Percentiles rank a stretch among this genome's conserved stretches.
Conservation (phyloP, 2,329 filamentous ascomycete species). For the Sclerotinia subarctica region DNA sequence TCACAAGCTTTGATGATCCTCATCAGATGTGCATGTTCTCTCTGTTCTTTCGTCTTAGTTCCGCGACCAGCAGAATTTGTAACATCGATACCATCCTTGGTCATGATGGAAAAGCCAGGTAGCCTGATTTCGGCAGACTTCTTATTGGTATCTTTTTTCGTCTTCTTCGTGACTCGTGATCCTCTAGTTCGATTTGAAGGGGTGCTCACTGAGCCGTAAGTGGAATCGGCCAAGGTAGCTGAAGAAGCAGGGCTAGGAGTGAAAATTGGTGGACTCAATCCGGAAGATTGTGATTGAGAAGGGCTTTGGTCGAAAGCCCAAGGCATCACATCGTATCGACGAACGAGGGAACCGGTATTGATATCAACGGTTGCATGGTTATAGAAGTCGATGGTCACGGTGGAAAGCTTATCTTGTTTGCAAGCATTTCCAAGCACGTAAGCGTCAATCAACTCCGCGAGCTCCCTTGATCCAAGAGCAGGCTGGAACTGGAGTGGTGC, state of each 20-base stretch:
- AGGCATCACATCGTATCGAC: conserved; percentile 40
- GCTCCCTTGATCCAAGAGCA: conserved; percentile 59
- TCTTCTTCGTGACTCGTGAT: conserved; percentile 32
- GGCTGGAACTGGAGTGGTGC: conserved; percentile 63
- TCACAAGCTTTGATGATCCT: conserved; percentile 66
- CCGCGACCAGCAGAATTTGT: conserved; percentile 60
- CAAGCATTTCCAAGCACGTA: conserved; percentile 53
- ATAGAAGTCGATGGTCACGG: conserved; percentile 58
- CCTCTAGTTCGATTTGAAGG: conserved; percentile 23
- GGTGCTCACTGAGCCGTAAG: conserved; percentile 32
- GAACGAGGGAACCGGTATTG: conserved; percentile 57
- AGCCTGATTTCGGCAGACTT: conserved; percentile 39
- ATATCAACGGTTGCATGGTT: conserved; percentile 54
- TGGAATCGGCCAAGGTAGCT: conserved; percentile 40
- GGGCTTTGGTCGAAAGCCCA: conserved; percentile 41
- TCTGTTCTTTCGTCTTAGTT: conserved; percentile 65
- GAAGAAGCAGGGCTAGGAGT: conserved; percentile 46
- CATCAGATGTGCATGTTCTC: conserved; percentile 65
- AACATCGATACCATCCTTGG: conserved; percentile 59
- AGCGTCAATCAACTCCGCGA: conserved; percentile 57
- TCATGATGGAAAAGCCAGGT: conserved; percentile 66
- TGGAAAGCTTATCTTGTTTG: conserved; percentile 57
- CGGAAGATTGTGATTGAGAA: conserved; percentile 50
- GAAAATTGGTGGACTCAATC: conserved; percentile 44
- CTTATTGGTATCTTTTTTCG: conserved; percentile 34